A percentile compares a stretch with the other conserved stretches of the same genome.
Evolutionary conservation across 2,329 filamentous ascomycete genomes (phyloP).

Genomic region (Colletotrichum godetiae): DNA sequence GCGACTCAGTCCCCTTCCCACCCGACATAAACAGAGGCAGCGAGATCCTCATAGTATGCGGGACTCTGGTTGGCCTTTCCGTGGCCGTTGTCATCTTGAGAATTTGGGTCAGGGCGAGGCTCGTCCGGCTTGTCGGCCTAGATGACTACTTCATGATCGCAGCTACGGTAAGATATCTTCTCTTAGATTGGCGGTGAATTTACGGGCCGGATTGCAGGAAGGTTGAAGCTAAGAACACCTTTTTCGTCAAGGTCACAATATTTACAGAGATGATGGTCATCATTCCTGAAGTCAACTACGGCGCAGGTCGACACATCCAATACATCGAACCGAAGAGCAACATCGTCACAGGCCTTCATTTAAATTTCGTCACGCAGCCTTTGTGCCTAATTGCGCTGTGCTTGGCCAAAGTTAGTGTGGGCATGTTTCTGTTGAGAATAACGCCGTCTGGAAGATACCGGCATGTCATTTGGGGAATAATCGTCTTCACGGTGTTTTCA

Average conservation of each 20-base stretch:
- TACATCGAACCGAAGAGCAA: constrained; percentile 41
- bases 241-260: constrained; percentile 33
- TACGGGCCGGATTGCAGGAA: background rate
- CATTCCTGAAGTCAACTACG: constrained; percentile 41
- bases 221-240: background rate
- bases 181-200: no score
- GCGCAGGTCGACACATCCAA: constrained; percentile 42
- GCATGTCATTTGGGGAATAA: constrained; percentile 38
- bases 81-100: constrained; percentile 40
- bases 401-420: constrained; percentile 44
- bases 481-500: constrained; percentile 42
- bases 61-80: constrained; percentile 40
- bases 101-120: constrained; percentile 41
- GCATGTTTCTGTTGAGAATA: constrained; percentile 43
- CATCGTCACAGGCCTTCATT: constrained; percentile 39
- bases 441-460: constrained; percentile 37
- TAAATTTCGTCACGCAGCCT: constrained; percentile 47
- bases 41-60: constrained; percentile 44
- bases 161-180: constrained; percentile 40
- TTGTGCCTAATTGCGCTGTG: constrained; percentile 42
- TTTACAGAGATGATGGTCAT: constrained; percentile 43
- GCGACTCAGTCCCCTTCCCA: constrained; percentile 14
- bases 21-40: constrained; percentile 44
- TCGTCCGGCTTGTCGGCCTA: constrained; percentile 39
- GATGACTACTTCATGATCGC: constrained; percentile 44